Evolutionary conservation across 495 filamentous ascomycete species (phyloP).

Genomic region (Bacidia rubella): DNA sequence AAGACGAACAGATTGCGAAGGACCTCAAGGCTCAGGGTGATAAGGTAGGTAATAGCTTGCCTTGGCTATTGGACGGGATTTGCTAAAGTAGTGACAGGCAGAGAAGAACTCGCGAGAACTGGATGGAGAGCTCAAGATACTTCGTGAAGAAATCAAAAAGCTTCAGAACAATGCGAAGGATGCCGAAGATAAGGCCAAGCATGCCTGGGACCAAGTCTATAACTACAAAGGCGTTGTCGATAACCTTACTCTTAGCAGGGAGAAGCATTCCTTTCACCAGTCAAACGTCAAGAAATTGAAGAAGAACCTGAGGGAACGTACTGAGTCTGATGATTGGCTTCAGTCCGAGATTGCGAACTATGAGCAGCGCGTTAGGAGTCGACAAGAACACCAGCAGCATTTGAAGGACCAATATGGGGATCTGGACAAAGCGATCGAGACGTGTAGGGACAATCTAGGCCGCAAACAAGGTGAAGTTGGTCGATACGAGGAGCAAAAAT

Average conservation of each 20-base stretch:
- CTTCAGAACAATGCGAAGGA: constrained; percentile 43
- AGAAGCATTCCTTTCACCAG: constrained; percentile 48
- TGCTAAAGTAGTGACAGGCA: constrained; percentile 22
- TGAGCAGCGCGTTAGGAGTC: constrained; percentile 53
- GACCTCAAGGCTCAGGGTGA: constrained; percentile 80
- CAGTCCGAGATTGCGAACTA: constrained; percentile 67
- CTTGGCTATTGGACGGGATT: constrained; percentile 9
- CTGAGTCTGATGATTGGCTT: constrained; percentile 68
- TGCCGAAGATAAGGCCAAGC: constrained; percentile 40
- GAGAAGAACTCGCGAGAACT: constrained; percentile 51
- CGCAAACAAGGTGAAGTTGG: constrained; percentile 72
- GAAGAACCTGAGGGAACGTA: constrained; percentile 55
- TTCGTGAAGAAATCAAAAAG: constrained; percentile 42
- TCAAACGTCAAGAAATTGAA: constrained; percentile 56
- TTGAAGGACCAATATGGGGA: constrained; percentile 39
- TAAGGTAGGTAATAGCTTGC: constrained; percentile 20
- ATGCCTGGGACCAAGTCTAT: constrained; percentile 46
- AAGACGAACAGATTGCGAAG: constrained; percentile 62
- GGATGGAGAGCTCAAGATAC: constrained; percentile 55
- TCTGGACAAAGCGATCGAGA: constrained; percentile 48
- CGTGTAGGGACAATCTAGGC: constrained; percentile 41
- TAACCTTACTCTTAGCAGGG: constrained; percentile 59
- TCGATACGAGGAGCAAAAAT: constrained; percentile 71
- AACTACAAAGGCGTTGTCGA: constrained; percentile 52
- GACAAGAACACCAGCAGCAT: constrained; percentile 46